Evolutionary conservation across 345 rosid species (phyloP), one percentile per base, ranked within the genome.

Genomic region (Luvunga scandens): DNA sequence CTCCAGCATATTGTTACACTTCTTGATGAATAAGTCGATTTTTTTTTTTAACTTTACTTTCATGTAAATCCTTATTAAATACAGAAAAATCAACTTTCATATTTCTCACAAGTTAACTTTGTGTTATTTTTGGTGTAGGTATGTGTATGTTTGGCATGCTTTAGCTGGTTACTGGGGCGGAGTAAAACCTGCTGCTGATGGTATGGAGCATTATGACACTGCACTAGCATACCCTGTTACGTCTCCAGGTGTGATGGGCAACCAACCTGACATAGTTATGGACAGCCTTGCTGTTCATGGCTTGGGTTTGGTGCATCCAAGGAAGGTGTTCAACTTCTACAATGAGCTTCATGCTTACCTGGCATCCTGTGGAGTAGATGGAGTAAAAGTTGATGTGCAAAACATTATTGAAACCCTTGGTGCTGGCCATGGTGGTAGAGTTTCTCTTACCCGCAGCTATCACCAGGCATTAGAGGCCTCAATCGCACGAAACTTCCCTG

Each of bases 121-220:
- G 30, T 34, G 60, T 33, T 30, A 13, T 59, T 75, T 22, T 65
- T 64, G 27, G 28, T 2, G 48, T 84, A 96, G 98, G 83, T 85
- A 76, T 81, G 95, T 96, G 13, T 96, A 94, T 81, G 97, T 87
- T 21, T 96, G 98, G 99, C 99, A 96, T 84, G 99, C 99, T 77
- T 88, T 96, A 81, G 95, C 97, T 78, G 97, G 97, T 62, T 96
- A 96, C 80, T 96, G 99, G 99, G 99, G 99, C 13, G 99, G 99
- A 75, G 97, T 96, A 45, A 91, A 94, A 80, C 99, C 99, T 2
- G 92, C 97, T 27, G 97, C 95, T 30, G 76, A 90, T 57, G 99
- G 97, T 62, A 94, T 96, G 97, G 98, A 96, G 86, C 95, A 96
- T 81, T 96, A 94, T 53, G 99, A 91, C 72, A 87, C 93, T 79